These are phyloP conservation scores for Pulveroboletus sp. DNA, from an alignment of 768 basidiomycete species.

Conservation along the genomic window DNA sequence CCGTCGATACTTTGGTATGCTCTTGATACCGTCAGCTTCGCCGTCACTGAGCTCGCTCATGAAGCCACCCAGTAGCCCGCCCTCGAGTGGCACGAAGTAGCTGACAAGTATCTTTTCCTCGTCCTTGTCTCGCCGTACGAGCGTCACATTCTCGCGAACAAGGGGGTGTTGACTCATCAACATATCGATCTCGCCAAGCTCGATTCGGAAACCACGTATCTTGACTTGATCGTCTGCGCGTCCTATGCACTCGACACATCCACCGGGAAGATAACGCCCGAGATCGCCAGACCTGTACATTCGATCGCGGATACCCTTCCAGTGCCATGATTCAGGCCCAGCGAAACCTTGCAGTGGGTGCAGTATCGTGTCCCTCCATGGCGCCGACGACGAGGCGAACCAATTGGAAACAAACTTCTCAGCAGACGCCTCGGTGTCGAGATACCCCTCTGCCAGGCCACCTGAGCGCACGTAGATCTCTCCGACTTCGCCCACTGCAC, in stretches of 20 bases:
- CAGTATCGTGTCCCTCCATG: conserved; percentile 67
- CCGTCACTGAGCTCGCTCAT: conserved; percentile 57
- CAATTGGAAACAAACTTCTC: conserved; percentile 96
- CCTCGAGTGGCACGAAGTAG: conserved; percentile 90
- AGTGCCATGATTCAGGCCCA: conserved; percentile 72
- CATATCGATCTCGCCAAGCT: conserved; percentile 96
- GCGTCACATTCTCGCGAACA: conserved; percentile 95
- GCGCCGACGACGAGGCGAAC: conserved; percentile 54
- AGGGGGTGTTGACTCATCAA: conserved; percentile 90
- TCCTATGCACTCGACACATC: conserved; percentile 93
- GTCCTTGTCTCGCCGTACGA: conserved; percentile 95
- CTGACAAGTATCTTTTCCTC: conserved; percentile 98
- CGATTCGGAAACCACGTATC: conserved; percentile 98
- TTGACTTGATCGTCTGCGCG: conserved; percentile 99
- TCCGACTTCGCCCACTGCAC: conserved; percentile 93
- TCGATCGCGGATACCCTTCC: conserved; percentile 93
- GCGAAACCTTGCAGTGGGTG: conserved; percentile 53
- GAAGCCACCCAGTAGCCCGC: conserved; percentile 59
- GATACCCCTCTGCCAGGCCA: conserved; percentile 92
- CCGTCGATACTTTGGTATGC: conserved; percentile 78
- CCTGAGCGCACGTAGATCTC: conserved; percentile 98
- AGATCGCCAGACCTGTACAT: conserved; percentile 99
- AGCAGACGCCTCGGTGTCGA: conserved; percentile 72
- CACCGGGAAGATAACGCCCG: conserved; percentile 88
- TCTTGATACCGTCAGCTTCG: conserved; percentile 58